A percentile compares a stretch with the other conserved stretches of the same genome.
Conservation (phyloP, 768 basidiomycete species). For the Tricholoma bakamatsutake region DNA sequence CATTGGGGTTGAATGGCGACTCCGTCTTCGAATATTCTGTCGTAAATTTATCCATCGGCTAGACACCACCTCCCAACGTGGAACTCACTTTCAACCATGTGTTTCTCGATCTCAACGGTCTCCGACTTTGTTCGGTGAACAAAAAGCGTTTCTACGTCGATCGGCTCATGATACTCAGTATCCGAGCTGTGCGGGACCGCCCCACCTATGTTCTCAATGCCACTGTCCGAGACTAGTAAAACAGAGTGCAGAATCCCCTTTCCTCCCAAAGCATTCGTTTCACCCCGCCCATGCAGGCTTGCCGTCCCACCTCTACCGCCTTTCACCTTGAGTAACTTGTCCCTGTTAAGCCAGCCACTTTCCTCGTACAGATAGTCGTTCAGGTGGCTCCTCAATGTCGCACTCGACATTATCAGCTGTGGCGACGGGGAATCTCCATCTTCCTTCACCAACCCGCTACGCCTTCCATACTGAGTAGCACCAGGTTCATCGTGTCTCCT, state of each 20-base stretch:
- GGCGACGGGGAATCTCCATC: constrained; percentile 25
- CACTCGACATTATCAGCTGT: constrained; percentile 66
- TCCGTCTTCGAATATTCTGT: constrained; percentile 39
- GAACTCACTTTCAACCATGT: constrained; percentile 19
- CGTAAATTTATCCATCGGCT: constrained; percentile 8
- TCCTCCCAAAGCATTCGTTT: constrained; percentile 14
- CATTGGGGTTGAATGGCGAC: constrained; percentile 49
- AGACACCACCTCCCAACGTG: constrained; percentile 1
- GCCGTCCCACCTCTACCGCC: constrained; percentile 14
- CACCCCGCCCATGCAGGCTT: constrained; percentile 1
- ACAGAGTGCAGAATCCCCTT: constrained; percentile 42
- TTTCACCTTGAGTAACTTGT: constrained; percentile 35
- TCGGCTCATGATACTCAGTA: constrained; percentile 3
- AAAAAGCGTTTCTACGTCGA: constrained; percentile 16
- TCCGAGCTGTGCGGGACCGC: constrained; percentile 22
- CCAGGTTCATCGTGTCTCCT: constrained; percentile 19
- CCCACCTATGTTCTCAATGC: constrained; percentile 51
- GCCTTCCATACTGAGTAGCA: constrained; percentile 12
- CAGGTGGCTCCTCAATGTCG: constrained; percentile 56
- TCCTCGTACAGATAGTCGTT: constrained; percentile 47
- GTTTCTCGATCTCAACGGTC: constrained; percentile 11
- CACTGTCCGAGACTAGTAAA: constrained; percentile 52
- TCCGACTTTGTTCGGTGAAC: constrained; percentile 8
- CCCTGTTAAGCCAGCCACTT: constrained; percentile 53
- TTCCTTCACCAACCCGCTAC: constrained; percentile 6